Evolutionary conservation across 768 basidiomycete species (phyloP), one percentile per base, ranked within the genome.

Genomic region (Russula griseocarnosa): DNA sequence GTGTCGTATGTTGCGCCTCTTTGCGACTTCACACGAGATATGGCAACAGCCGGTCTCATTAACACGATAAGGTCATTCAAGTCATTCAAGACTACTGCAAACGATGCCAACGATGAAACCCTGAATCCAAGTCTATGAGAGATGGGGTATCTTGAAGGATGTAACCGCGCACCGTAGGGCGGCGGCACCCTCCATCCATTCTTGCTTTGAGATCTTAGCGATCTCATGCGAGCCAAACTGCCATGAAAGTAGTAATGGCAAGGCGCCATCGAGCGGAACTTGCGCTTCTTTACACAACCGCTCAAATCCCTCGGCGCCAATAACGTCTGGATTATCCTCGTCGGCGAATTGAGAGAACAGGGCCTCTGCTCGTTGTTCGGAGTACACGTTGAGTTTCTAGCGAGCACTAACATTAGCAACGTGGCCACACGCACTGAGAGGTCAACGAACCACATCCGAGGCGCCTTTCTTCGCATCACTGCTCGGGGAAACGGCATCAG

Each of bases 181-280:
- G 18, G 73, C 70, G 26, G 80, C 83, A 20, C 84, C 87, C 62
- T 78, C 77, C n/a, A 77, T 73, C 91, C 91, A 93, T 70, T 90
- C 88, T 9, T 82, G 78, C 73, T 79, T 82, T 50, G 81, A 80
- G 53, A 93, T 77, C 69, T 85, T 88, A 34, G 79, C 88, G 85
- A 93, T 86, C 70, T 91, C 88, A 62, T 79, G 77, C 11, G 87
- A 81, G 52, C 81, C 77, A 61, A 89, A 73, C 69, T 88, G 86
- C 91, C 91, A 93, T 26, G 88, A 83, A 16, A 92, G 76, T 20
- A 92, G 78, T 58, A 93, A 77, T 22, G 90, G 87, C 66, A 83
- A 74, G 7, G 86, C 78, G 34, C 90, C 88, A 22, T 92, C 90
- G 73, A 94, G 76, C 0, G 88, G 78, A 52, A 92, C 81, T n/a